Base-by-base conservation (phyloP, 768 basidiomycete species). In the Mycena chlorophos region DNA sequence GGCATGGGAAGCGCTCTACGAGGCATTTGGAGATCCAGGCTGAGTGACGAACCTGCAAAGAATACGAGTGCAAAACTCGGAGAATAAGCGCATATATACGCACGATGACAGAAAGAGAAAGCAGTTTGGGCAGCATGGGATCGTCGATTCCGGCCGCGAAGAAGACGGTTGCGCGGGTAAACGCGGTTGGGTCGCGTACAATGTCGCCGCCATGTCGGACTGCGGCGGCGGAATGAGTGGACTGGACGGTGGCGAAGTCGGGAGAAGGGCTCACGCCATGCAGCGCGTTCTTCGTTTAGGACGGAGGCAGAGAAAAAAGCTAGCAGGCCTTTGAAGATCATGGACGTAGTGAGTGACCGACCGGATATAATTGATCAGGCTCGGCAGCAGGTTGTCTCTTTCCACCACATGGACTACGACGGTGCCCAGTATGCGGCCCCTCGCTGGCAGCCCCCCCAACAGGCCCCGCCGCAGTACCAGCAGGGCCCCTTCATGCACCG, bases 241-340 rank as follows among this genome's bases (percentile, higher is more conserved):
- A 8, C 5, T 47, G 5, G 20, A n/a, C n/a, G n/a, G 29, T 5
- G 3, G 1, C 12, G 28, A 25, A 42, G 22, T 42, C 62, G 55
- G 31, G 56, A 58, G 49, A 65, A 64, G 50, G 55, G 51, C 58
- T 50, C 51, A 47, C 62, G 55, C 52, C 63, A 55, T 42, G 13
- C 40, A 39, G 42, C 60, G 28, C 60, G 64, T 22, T 29, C 43
- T 39, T 63, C 67, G 55, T 53, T 49, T 43, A 37, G 63, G 45
- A 23, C 20, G 27, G 45, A 5, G 6, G 23, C 23, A 25, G 45
- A 46, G 27, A 46, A 46, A 25, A 46, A 46, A 13, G 45, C 45
- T 46, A 27, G 5, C 12, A 27, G 23, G 51, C 56, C 52, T 14
- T 22, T 8, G 40, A 42, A 42, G 40, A 42, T 12, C 40, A 42